A percentile compares a stretch with the other conserved stretches of the same genome.
Conservation (phyloP, 2,329 filamentous ascomycete species). For the Fusarium sp. region DNA sequence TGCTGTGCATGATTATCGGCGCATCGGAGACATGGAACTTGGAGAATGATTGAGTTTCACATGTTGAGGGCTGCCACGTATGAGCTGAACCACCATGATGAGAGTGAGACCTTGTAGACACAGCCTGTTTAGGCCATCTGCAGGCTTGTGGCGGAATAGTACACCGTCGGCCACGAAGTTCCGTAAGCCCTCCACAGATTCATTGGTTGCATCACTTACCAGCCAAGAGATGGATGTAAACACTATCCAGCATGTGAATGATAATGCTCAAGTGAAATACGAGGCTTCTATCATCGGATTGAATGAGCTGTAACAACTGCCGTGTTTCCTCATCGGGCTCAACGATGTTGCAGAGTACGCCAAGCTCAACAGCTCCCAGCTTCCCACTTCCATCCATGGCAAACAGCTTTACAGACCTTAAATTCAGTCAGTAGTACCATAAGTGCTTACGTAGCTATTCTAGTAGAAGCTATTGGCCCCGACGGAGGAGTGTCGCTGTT, state of each 20-base stretch:
- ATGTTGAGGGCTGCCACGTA: not conserved
- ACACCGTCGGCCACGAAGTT: not conserved
- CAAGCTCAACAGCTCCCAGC: not conserved
- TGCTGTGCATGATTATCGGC: not conserved
- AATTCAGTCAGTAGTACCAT: rapidly evolving
- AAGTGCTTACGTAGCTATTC: rapidly evolving
- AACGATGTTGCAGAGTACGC: not conserved
- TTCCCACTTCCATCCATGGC: not conserved
- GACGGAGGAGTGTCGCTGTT: not conserved
- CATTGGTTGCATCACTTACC: not conserved
- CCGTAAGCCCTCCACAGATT: not conserved
- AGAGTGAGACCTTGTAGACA: rapidly evolving
- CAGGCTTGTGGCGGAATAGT: not conserved
- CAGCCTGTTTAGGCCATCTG: not conserved
- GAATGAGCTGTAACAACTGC: not conserved
- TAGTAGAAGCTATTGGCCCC: rapidly evolving
- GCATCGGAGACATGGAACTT: conserved; percentile 1
- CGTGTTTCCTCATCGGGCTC: not conserved
- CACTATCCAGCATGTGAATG: not conserved
- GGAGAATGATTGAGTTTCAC: conserved; percentile 3
- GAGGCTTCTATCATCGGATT: not conserved
- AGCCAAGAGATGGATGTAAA: not conserved
- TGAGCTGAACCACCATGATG: not conserved
- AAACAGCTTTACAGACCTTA: rapidly evolving
- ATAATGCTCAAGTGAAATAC: not conserved